Conservation (phyloP, 106 monocot species). For the Allium fistulosum region DNA sequence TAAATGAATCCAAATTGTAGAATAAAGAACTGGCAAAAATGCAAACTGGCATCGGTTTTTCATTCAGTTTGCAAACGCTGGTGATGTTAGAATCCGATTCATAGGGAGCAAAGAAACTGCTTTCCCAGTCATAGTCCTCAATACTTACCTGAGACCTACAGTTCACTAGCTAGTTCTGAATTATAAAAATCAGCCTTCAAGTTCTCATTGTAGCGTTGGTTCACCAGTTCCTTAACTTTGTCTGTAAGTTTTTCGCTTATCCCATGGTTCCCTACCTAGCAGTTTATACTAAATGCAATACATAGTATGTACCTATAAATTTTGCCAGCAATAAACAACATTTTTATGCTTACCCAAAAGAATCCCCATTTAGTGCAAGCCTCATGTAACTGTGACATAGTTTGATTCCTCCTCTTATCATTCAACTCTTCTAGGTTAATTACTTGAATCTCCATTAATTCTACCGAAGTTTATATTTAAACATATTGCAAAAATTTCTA, state of each 20-base stretch:
- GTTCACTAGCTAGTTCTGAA: slow-evolving; percentile 18
- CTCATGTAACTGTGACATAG: slow-evolving; percentile 27
- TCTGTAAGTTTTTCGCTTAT: slow-evolving; percentile 20
- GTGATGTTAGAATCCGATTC: slow-evolving; percentile 27
- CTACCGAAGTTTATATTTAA: not conserved
- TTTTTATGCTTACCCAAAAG: slow-evolving; percentile 30
- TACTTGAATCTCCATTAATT: slow-evolving; percentile 31
- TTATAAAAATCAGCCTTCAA: slow-evolving; percentile 30
- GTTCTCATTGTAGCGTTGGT: slow-evolving; percentile 20
- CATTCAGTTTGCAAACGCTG: slow-evolving; percentile 13
- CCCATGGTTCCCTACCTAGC: slow-evolving; percentile 39
- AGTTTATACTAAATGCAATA: too few relatives aligned
- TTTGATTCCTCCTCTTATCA: slow-evolving; percentile 22
- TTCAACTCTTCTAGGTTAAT: slow-evolving; percentile 28
- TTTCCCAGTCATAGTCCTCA: slow-evolving; percentile 13
- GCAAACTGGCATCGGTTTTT: slow-evolving; percentile 27
- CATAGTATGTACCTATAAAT: too few relatives aligned
- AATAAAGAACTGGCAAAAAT: not conserved
- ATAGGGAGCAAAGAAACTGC: slow-evolving; percentile 42
- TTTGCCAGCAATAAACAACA: not conserved
- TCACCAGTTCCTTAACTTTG: slow-evolving; percentile 18
- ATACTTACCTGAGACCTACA: not conserved
- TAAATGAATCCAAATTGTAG: too few relatives aligned
- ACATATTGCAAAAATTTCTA: not conserved
- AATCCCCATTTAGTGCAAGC: slow-evolving; percentile 37